phyloP scores from a whole-genome alignment of 2,329 filamentous ascomycete species.

The Neofusicoccum sp. region DNA sequence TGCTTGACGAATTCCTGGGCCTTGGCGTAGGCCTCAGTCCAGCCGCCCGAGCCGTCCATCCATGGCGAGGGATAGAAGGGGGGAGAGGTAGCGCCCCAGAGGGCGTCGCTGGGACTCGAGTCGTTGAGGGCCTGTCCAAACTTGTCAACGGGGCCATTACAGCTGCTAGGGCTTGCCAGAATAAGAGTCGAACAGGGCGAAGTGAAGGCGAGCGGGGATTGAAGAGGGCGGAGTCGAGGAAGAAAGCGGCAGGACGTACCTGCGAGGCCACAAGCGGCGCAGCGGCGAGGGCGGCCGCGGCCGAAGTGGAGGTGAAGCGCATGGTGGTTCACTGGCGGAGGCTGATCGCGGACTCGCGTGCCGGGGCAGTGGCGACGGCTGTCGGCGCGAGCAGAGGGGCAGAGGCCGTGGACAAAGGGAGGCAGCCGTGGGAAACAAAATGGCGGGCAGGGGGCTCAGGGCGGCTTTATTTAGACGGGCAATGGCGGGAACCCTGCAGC shows the following conservation, averaged over 20 bases:
- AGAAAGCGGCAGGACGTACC: neutral
- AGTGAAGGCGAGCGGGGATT: neutral
- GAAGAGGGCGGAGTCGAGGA: neutral
- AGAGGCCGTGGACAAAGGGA: neutral
- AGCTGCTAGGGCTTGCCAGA: neutral
- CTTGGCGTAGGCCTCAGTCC: constrained; percentile 72
- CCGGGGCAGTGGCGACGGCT: too few relatives aligned
- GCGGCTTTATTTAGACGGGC: neutral
- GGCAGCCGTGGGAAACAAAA: neutral
- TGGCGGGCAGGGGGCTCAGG: neutral
- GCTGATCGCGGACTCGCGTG: too few relatives aligned
- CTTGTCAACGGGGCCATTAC: neutral
- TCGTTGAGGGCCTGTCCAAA: neutral
- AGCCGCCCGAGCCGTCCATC: constrained; percentile 70
- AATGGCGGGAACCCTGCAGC: neutral
- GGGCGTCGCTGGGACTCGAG: constrained; percentile 8
- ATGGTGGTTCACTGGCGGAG: neutral
- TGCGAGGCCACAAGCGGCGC: constrained; percentile 8
- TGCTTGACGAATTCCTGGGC: constrained; percentile 78
- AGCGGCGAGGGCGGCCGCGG: constrained; percentile 9
- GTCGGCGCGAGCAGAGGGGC: too few relatives aligned
- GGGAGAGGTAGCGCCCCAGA: constrained; percentile 45
- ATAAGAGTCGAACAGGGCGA: neutral
- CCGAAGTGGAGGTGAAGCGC: constrained; percentile 3
- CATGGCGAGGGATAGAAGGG: constrained; percentile 86